Percentiles rank a stretch among this genome's conserved stretches.
These are phyloP conservation scores for Hanseniaspora singularis DNA, from an alignment of 805 yeast genomes.

Conservation along the genomic window DNA sequence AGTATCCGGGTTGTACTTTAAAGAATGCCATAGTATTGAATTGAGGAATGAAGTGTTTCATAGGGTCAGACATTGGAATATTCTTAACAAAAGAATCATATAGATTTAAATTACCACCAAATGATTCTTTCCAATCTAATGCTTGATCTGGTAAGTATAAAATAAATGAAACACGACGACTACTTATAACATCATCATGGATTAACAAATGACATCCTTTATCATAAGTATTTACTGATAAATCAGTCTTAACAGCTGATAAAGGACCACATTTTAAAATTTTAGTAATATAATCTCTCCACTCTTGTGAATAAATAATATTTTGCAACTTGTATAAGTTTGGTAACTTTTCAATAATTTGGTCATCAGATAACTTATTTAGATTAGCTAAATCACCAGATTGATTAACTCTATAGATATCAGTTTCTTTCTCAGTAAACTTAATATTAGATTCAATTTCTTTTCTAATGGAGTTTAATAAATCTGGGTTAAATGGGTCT, in stretches of 20 bases:
- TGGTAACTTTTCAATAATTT: conserved; percentile 62
- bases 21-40: conserved; percentile 95
- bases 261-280: conserved; percentile 82
- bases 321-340: conserved; percentile 67
- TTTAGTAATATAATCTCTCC: conserved; percentile 61
- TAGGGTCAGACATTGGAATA: conserved; percentile 72
- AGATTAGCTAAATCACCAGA: conserved; percentile 86
- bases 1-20: conserved; percentile 88
- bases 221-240: conserved; percentile 81
- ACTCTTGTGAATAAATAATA: conserved; percentile 76
- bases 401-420: conserved; percentile 83
- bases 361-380: conserved; percentile 60
- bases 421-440: conserved; percentile 92
- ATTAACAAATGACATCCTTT: conserved; percentile 89
- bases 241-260: conserved; percentile 83
- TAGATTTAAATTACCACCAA: conserved; percentile 85
- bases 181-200: conserved; percentile 96
- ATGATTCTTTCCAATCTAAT: conserved; percentile 73
- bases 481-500: conserved; percentile 59
- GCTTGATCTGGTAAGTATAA: conserved; percentile 89
- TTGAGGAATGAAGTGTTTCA: conserved; percentile 67
- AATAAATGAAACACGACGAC: conserved; percentile 85
- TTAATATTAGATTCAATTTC: conserved; percentile 77
- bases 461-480: conserved; percentile 65
- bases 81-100: conserved; percentile 81